Base-by-base conservation (phyloP, 1,284 basidiomycete species). In the Moniliella sp. region DNA sequence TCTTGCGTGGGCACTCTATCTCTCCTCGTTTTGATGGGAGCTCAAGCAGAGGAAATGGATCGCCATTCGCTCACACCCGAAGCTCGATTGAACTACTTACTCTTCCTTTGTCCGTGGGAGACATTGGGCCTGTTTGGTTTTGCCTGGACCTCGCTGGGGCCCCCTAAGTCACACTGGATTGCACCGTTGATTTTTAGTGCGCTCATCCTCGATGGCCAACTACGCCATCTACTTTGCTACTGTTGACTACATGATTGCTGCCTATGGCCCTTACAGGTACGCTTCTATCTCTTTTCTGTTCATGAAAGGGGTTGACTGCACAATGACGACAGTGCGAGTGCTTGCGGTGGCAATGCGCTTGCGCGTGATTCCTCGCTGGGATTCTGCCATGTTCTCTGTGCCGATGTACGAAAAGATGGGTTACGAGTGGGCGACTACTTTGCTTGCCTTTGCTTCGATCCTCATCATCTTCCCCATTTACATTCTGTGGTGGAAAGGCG, bases 81-180 rank as follows among this genome's bases (percentile, higher is more conserved):
- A 30, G 36, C 50, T n/a, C 46, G 64, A 18, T 47, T 66, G 0
- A 56, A 56, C 42, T 52, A 56, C 42, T 40, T 65, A 0, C 48
- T 64, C 4, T 65, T 34, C 35, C 42, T 59, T 21, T 45, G 47
- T n/a, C 64, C 63, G 0, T 50, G 63, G 9, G 60, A 64, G 25
- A 37, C 55, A 0, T 55, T 65, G n/a, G 16, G 64, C 64, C 49
- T 66, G 3, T 56, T 64, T 18, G 62, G 62, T 2, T 65, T 65
- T 38, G 64, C 64, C 0, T 65, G 62, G 61, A 65, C 62, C 2
- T 58, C 53, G 1, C 38, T 64, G 13, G n/a, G n/a, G n/a, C 61
- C 61, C 1, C 42, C 40, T 15, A 46, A 53, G 1, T n/a, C n/a
- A n/a, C 61, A 56, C 33, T 65, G 63, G 64, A 63, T 65, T 25